Percentiles rank a stretch among this genome's conserved stretches.
phyloP scores from a whole-genome alignment of 208 protist genomes.

The Leishmania mexicana region DNA sequence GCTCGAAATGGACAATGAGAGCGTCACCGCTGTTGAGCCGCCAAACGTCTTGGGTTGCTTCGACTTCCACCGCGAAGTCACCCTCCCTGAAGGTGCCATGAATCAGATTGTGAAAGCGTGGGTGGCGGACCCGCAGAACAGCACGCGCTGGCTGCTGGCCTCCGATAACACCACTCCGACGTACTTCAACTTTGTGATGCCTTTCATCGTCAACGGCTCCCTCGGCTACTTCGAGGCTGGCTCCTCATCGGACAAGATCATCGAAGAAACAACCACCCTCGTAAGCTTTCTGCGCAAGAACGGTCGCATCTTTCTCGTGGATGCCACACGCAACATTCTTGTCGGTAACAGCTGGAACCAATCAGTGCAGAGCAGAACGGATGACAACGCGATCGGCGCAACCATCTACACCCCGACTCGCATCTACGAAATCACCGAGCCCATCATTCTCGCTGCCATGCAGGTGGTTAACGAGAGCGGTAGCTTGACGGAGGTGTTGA shows the following conservation, averaged over 20 bases:
- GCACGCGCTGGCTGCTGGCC: slow-evolving; percentile 39
- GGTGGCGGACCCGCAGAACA: slow-evolving; percentile 26
- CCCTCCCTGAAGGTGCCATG: slow-evolving; percentile 32
- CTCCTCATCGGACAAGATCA: slow-evolving; percentile 37
- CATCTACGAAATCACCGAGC: slow-evolving; percentile 48
- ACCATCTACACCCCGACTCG: slow-evolving; percentile 17
- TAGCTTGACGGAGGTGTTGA: slow-evolving; percentile 21
- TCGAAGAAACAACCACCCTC: slow-evolving; percentile 47
- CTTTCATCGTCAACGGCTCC: slow-evolving; percentile 50
- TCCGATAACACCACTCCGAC: slow-evolving; percentile 37
- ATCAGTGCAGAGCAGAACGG: slow-evolving; percentile 14
- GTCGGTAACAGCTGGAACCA: slow-evolving; percentile 70
- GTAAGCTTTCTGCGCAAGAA: slow-evolving; percentile 49
- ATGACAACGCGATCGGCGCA: slow-evolving; percentile 12
- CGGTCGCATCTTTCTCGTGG: slow-evolving; percentile 63
- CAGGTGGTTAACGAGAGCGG: slow-evolving; percentile 25
- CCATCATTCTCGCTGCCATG: slow-evolving; percentile 42
- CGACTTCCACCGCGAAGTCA: slow-evolving; percentile 25
- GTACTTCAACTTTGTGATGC: slow-evolving; percentile 78
- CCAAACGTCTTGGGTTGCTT: slow-evolving; percentile 18
- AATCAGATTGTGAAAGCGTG: slow-evolving; percentile 47
- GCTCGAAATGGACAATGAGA: slow-evolving; percentile 25
- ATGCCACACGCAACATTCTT: slow-evolving; percentile 41
- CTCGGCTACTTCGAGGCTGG: slow-evolving; percentile 58
- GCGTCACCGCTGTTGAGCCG: slow-evolving; percentile 25